Conservation (phyloP, 345 rosid genomes). For the Eucalyptus pauciflora region DNA sequence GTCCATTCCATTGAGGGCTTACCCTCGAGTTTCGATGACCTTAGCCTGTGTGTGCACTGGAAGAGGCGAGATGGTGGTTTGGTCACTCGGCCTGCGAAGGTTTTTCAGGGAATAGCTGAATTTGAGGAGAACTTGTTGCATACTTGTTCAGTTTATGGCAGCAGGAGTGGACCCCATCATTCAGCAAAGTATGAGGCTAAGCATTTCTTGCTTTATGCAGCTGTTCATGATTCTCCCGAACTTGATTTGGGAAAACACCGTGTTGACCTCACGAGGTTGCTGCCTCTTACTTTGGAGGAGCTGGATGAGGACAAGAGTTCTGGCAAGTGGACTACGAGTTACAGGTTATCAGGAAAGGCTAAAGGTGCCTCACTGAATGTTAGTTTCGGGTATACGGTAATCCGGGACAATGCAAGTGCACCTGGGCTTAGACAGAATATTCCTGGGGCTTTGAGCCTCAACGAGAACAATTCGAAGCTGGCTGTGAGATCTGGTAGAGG, state of each 20-base stretch:
- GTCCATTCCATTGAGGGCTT: constrained; percentile 64
- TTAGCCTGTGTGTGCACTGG: constrained; percentile 69
- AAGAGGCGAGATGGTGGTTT: constrained; percentile 77
- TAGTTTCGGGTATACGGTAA: constrained; percentile 72
- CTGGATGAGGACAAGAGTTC: constrained; percentile 87
- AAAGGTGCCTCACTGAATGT: constrained; percentile 64
- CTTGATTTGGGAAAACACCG: constrained; percentile 95
- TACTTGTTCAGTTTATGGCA: constrained; percentile 68
- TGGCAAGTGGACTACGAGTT: constrained; percentile 91
- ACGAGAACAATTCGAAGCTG: constrained; percentile 24
- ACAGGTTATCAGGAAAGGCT: constrained; percentile 71
- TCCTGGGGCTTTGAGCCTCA: constrained; percentile 15
- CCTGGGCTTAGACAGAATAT: constrained; percentile 21
- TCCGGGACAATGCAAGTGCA: constrained; percentile 35
- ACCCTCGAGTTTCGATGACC: constrained; percentile 41
- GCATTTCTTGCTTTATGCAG: constrained; percentile 74
- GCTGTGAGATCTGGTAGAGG: constrained; percentile 13
- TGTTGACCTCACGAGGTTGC: constrained; percentile 80
- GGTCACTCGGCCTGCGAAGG: constrained; percentile 50
- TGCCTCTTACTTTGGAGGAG: constrained; percentile 90
- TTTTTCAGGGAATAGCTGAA: constrained; percentile 50
- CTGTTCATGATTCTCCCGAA: constrained; percentile 46
- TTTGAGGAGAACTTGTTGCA: constrained; percentile 67
- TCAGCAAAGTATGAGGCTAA: constrained; percentile 94
- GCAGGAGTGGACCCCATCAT: constrained; percentile 75